Evolutionary conservation across 176 grass and related monocot species (phyloP), one percentile per base, ranked within the genome.

Genomic region (Chrysopogon serrulatus): DNA sequence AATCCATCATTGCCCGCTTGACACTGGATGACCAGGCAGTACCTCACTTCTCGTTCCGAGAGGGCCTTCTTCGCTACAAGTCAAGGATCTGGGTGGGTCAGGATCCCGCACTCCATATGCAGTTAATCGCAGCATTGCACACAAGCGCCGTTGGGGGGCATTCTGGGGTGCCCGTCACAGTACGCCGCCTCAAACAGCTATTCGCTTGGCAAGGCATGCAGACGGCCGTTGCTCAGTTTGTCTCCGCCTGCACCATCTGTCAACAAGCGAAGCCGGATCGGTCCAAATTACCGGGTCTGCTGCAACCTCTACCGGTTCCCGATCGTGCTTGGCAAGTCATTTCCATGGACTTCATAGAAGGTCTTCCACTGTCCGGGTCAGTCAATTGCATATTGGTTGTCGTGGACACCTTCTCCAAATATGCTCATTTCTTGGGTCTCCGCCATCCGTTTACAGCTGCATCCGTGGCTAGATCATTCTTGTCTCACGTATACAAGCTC

Each of bases 261-360:
- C 41, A 42, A 5, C 41, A 42, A 11, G 41, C 41, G 4, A 42
- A 42, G 0, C 63, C 63, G 0, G 63, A 66, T 4, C 16, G 31
- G 0, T 2, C 15, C 0, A 4, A 6, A 0, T 1, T 9, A 0
- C 63, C 63, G 0, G 15, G 63, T 0, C 0, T 66, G 0, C 1
- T 66, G 0, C 63, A 66, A 21, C 63, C 63, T 1, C 6, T 66
- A 1, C 2, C 5, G 0, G 63, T 66, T 0, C 63, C 63, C 0
- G 7, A 17, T 1, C 1, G 1, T 0, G 5, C 63, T 8, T 66
- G 63, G 63, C 4, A 35, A 7, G 1, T 6, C 2, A 6, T 66
- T 0, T 35, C 31, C 0, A 1, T 66, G 31, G 63, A 66, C 1
- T 66, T 66, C 4, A 6, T 35, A 0, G 32, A 35, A 1, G 63